Percentiles rank a stretch among this genome's conserved stretches.
Conservation (phyloP, 2,329 filamentous ascomycete genomes). For the Talaromyces atroroseus region DNA sequence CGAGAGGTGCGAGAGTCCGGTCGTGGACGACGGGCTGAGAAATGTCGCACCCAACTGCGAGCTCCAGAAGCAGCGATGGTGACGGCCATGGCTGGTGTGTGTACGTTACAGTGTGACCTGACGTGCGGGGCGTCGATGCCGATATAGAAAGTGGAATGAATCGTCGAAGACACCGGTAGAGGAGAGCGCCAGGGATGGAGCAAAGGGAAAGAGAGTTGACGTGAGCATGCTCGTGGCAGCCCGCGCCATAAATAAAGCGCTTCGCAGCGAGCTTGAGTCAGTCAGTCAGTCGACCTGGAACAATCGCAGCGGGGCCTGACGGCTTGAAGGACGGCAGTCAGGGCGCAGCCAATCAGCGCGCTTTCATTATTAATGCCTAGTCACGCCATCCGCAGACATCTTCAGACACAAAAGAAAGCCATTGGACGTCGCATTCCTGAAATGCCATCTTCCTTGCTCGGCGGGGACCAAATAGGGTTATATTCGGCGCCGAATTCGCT, state of each 20-base stretch:
- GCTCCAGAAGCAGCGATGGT: conserved; percentile 6
- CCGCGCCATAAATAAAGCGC: background rate
- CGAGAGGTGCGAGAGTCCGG: conserved; percentile 36
- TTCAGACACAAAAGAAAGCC: background rate
- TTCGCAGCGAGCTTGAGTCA: background rate
- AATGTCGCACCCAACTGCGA: conserved; percentile 34
- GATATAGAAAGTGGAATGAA: background rate
- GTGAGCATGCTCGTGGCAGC: background rate
- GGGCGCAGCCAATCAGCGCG: background rate
- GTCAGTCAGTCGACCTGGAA: background rate
- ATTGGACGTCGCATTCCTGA: background rate
- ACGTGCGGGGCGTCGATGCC: background rate
- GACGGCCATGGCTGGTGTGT: conserved; percentile 5
- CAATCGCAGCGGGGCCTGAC: background rate
- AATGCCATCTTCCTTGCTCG: background rate
- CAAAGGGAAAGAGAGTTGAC: background rate
- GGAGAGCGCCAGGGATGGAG: background rate
- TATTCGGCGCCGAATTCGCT: background rate
- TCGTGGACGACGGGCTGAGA: conserved; percentile 38
- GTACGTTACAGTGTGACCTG: background rate
- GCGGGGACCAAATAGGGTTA: background rate
- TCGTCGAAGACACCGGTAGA: background rate
- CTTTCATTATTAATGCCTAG: background rate
- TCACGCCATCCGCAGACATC: background rate
- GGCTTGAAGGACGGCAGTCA: background rate